A percentile compares a stretch with the other conserved stretches of the same genome.
phyloP scores from a whole-genome alignment of 202 grass and related monocot species.

The Brachypodium distachyon region DNA sequence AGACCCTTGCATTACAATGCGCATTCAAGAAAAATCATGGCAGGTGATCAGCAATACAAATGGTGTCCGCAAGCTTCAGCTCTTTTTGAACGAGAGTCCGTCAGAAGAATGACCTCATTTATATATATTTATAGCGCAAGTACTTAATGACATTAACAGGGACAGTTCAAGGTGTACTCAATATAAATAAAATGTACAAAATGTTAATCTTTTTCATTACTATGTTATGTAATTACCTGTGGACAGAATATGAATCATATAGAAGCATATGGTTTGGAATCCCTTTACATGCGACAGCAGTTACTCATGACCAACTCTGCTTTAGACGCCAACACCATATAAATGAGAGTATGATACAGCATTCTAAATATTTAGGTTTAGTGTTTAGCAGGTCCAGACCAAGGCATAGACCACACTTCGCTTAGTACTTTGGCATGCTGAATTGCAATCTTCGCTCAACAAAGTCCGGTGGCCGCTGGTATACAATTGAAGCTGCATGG shows the following conservation, averaged over 20 bases:
- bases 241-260: background rate
- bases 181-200: background rate
- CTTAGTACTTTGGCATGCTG: constrained; percentile 34
- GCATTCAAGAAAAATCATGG: too few relatives aligned
- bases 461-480: constrained; percentile 59
- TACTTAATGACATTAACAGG: background rate
- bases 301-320: background rate
- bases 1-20: too few relatives aligned
- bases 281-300: background rate
- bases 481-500: constrained; percentile 75
- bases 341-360: background rate
- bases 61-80: background rate
- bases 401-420: constrained; percentile 3
- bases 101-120: background rate
- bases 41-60: background rate
- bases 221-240: background rate
- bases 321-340: background rate
- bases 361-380: background rate
- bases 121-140: background rate
- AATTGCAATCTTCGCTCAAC: constrained; percentile 36
- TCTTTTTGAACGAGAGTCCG: background rate
- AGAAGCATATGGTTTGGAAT: background rate
- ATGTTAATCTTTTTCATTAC: background rate
- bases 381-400: background rate
- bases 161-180: background rate